Base-by-base conservation (phyloP, 208 protist species). In the Wallacemonas collosoma region DNA sequence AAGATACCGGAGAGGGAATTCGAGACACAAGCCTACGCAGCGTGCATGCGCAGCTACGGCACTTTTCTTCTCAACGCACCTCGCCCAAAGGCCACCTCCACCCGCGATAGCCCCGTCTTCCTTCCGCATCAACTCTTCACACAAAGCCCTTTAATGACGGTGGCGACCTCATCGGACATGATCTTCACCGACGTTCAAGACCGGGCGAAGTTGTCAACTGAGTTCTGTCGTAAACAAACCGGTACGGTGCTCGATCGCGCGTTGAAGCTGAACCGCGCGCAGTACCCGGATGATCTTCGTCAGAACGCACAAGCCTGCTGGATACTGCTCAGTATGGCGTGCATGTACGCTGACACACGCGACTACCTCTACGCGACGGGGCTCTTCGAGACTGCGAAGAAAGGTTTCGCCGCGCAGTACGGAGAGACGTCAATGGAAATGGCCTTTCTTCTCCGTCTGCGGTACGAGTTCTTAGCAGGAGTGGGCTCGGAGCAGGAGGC, bases 341-440 rank as follows among this genome's bases (percentile, higher is more conserved):
- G 83, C 67, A 79, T 92, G 66, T 96, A 94, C 76, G 91, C 87
- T n/a, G 91, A 96, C 75, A 93, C 84, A 45, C 81, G 89, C 38
- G 91, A 96, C 78, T 96, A 96, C 76, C 73, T 96, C 14, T 94
- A 96, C 72, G 89, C 91, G 5, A 93, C 87, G 2, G 91, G 91
- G 6, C 76, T 96, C 5, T 94, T 93, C 74, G 83, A 90, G 54
- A 83, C 81, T n/a, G 87, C 91, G 14, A 73, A 82, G 48, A 94
- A 94, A 71, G 66, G 64, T 3, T 50, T 93, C 17, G 81, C 72
- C n/a, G 71, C 85, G 54, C 64, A 76, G 53, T 96, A 91, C 75
- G 91, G 91, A 6, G 78, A 75, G 50, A 61, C 64, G 26, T 92
- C 87, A 65, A 57, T 84, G 43, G 89, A 96, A 81, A 67, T 77